Evolutionary conservation across 129 eudicot species (phyloP).

Genomic region (Flaveria brownii): DNA sequence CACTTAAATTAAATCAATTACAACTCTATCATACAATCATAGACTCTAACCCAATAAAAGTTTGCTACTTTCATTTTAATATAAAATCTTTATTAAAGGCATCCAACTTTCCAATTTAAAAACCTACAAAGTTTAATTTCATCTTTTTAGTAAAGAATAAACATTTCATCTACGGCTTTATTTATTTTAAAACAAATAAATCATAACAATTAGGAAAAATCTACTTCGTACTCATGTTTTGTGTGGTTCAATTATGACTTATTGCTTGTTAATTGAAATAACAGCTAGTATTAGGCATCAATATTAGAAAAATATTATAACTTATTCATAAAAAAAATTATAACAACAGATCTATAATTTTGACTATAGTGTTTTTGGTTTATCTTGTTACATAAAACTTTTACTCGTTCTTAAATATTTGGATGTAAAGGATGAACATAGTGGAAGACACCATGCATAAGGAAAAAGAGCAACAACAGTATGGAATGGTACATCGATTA

Average conservation of each 20-base stretch:
- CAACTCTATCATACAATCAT: too few relatives aligned
- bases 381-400: too few relatives aligned
- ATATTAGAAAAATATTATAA: not conserved
- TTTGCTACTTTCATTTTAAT: not conserved
- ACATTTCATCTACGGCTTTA: not conserved
- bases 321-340: not conserved
- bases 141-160: not conserved
- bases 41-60: not conserved
- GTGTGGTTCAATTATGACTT: not conserved
- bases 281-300: not conserved
- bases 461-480: too few relatives aligned
- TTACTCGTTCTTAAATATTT: too few relatives aligned
- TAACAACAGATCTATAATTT: not conserved
- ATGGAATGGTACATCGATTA: too few relatives aligned
- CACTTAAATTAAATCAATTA: too few relatives aligned
- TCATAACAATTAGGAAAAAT: not conserved
- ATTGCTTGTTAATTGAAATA: not conserved
- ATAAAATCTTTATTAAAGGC: not conserved
- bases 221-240: not conserved
- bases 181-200: not conserved
- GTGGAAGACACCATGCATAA: too few relatives aligned
- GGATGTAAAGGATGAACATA: too few relatives aligned
- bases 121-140: not conserved
- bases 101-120: not conserved
- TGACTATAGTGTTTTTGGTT: too few relatives aligned